Base-by-base conservation (phyloP, 2,329 filamentous ascomycete genomes). In the Epichloe baconii region DNA sequence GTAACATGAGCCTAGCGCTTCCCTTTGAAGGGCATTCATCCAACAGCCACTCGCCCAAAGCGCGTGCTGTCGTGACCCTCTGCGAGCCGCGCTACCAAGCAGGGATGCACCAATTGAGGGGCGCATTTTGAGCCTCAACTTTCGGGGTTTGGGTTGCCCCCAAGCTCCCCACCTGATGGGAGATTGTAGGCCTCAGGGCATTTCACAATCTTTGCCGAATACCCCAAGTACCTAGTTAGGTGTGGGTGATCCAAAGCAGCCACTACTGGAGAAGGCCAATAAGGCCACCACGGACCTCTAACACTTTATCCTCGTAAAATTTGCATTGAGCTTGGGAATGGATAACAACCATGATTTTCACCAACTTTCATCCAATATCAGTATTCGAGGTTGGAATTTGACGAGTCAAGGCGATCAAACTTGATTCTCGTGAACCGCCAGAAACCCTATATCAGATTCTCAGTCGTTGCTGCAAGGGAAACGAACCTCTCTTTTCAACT, bases 71-170 rank as follows among this genome's bases (percentile, higher is more conserved):
- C 14, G 21, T 35, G 23, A 45, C 15, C 14, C 26, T 10, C 26
- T 6, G 44, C 21, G 7, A 45, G 44, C 15, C 15, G 44, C 21
- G 10, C 46, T 31, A 6, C 35, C 35, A 38, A 15, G 23, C 38
- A 48, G 47, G 40, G 38, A 35, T 31, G 31, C 35, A n/a, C 31
- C 10, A 43, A 43, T 31, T 31, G 31, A 31, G 31, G 40, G 37
- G n/a, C 21, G n/a, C 15, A 19, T 8, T 14, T 53, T 49, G 48
- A 53, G 51, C 53, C 51, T 47, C 51, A 54, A 19, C 14, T 47
- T 37, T 53, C 43, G 23, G 48, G 53, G 44, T 7, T 34, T 34
- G 36, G 5, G 41, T 26, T 26, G 47, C 47, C 53, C 50, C 48
- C 41, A n/a, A 21, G 40, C 40, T 12, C 40, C 17, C 19, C 40